Percentiles rank a stretch among this genome's conserved stretches.
Conservation (phyloP, 768 basidiomycete species). For the Crassisporium funariophilum region DNA sequence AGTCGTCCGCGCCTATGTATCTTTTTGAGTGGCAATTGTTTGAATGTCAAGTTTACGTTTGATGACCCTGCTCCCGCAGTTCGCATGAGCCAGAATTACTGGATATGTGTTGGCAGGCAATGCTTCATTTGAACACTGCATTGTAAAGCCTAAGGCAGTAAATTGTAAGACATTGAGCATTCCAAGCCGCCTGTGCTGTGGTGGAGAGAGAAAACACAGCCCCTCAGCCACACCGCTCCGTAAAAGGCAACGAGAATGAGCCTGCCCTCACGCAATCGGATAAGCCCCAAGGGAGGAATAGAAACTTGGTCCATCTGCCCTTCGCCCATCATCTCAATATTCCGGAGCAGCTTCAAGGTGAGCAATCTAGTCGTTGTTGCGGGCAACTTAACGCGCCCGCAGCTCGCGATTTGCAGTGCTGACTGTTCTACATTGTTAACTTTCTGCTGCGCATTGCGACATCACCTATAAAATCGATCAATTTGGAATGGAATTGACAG, state of each 20-base stretch:
- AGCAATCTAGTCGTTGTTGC: slow-evolving; percentile 17
- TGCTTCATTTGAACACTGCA: too few species aligned
- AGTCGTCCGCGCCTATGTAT: too few species aligned
- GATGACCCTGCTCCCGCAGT: too few species aligned
- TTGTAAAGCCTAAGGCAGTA: too few species aligned
- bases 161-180: too few species aligned
- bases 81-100: too few species aligned
- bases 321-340: slow-evolving; percentile 20
- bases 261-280: slow-evolving; percentile 33
- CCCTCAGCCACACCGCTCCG: slow-evolving; percentile 4
- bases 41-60: too few species aligned
- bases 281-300: slow-evolving; percentile 22
- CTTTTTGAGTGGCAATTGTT: too few species aligned
- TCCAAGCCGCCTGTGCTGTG: background rate
- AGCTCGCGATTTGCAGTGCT: background rate
- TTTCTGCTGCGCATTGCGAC: background rate
- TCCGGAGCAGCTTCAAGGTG: background rate
- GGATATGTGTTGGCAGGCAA: too few species aligned
- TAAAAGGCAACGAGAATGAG: slow-evolving; percentile 12
- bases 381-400: slow-evolving; percentile 1
- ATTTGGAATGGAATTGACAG: slow-evolving; percentile 15
- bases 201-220: background rate
- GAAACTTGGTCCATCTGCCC: slow-evolving; percentile 14
- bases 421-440: background rate
- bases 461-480: slow-evolving; percentile 19